These are phyloP conservation scores for Suillus cothurnatus DNA, from an alignment of 768 basidiomycete species.

Conservation along the genomic window DNA sequence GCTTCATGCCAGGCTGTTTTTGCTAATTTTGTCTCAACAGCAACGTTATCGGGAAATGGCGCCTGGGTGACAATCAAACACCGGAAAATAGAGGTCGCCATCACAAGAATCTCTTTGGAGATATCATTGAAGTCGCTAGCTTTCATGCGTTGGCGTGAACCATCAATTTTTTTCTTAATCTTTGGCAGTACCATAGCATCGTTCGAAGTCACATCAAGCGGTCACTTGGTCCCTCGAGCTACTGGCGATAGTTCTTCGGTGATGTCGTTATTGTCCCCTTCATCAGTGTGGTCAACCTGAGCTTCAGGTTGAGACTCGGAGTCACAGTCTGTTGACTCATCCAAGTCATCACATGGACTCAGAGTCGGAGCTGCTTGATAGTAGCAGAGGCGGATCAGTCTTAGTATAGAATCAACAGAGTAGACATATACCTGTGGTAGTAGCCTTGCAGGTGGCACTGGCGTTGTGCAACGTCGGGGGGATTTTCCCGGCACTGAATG, in stretches of 20 bases:
- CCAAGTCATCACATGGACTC: background rate
- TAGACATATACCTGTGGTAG: background rate
- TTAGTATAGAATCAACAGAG: background rate
- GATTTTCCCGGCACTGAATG: background rate
- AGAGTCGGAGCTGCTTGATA: background rate
- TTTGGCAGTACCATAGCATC: background rate
- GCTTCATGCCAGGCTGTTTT: constrained; percentile 6
- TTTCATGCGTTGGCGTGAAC: background rate
- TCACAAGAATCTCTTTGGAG: constrained; percentile 20
- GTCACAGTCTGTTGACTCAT: background rate
- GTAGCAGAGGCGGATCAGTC: background rate
- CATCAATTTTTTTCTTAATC: background rate
- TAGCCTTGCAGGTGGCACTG: background rate
- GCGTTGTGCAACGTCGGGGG: background rate
- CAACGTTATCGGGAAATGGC: constrained; percentile 20
- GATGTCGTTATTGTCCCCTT: background rate
- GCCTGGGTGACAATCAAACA: background rate
- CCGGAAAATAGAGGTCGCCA: constrained; percentile 15
- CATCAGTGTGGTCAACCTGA: background rate
- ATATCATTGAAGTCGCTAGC: constrained; percentile 22
- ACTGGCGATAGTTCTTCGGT: background rate
- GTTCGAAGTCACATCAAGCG: background rate
- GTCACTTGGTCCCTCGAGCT: background rate
- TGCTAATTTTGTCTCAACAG: constrained; percentile 6
- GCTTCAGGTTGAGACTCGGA: background rate